A percentile compares a stretch with the other conserved stretches of the same genome.
Evolutionary conservation across 176 grass and related monocot species (phyloP).

Genomic region (Canna indica): DNA sequence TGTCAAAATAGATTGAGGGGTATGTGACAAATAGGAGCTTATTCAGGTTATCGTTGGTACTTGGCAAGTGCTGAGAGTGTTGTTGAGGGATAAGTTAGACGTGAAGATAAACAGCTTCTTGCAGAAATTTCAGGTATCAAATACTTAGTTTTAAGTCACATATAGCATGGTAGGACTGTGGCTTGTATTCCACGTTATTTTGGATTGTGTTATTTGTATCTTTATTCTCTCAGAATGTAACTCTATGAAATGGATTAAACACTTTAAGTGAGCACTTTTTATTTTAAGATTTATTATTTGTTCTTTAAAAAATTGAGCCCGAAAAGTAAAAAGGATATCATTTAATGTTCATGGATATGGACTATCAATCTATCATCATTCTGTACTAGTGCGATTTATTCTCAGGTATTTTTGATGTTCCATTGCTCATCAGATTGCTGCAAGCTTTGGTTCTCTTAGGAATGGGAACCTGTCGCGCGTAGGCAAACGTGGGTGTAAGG

Average conservation of each 20-base stretch:
- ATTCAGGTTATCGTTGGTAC: background rate
- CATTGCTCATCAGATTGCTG: no score
- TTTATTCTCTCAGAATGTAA: background rate
- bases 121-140: background rate
- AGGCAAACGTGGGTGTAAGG: no score
- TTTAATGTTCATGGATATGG: no score
- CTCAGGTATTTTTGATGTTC: no score
- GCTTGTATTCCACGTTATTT: conserved; percentile 4
- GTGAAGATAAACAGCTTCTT: no score
- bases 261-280: background rate
- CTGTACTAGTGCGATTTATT: no score
- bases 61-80: background rate
- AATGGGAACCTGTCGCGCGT: no score
- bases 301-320: no score
- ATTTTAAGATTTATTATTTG: background rate
- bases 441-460: no score
- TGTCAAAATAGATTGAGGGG: conserved; percentile 63
- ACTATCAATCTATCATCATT: no score
- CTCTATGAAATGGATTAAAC: background rate
- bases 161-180: background rate
- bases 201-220: background rate
- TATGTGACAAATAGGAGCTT: background rate
- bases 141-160: background rate
- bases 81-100: no score
- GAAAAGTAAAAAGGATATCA: no score